A percentile compares a stretch with the other conserved stretches of the same genome.
Evolutionary conservation across 257 asterid genomes (phyloP).

Genomic region (Ligustrum vulgare): DNA sequence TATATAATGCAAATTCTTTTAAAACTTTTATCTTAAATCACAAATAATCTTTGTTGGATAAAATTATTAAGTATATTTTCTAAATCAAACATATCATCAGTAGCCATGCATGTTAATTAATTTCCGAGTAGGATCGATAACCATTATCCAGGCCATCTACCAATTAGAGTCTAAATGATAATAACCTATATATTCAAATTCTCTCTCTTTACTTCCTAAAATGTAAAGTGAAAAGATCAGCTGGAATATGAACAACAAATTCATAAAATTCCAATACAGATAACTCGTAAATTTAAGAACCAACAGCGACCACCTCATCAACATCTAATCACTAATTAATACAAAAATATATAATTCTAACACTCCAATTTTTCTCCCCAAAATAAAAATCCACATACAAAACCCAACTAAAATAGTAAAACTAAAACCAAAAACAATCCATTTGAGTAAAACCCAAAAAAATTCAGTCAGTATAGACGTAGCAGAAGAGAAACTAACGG

Average conservation of each 20-base stretch:
- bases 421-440: not conserved
- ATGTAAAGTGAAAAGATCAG: not conserved
- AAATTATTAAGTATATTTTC: too few species aligned
- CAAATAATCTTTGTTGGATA: too few species aligned
- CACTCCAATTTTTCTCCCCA: not conserved
- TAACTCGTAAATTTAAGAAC: not conserved
- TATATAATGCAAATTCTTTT: too few species aligned
- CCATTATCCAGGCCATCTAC: too few species aligned
- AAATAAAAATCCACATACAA: not conserved
- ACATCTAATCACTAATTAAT: not conserved
- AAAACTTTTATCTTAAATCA: too few species aligned
- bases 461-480: not conserved
- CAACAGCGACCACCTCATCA: not conserved
- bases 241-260: conserved; percentile 3
- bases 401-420: not conserved
- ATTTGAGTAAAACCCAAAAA: not conserved
- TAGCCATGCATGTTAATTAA: too few species aligned
- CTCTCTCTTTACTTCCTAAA: too few species aligned
- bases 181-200: too few species aligned
- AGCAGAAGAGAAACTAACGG: conserved; percentile 40
- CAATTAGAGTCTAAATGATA: too few species aligned
- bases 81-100: too few species aligned
- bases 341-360: not conserved
- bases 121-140: too few species aligned
- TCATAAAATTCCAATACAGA: conserved; percentile 1